Percentiles rank a stretch among this genome's conserved stretches.
phyloP scores from a whole-genome alignment of 805 yeast genomes.

The Lipomyces kockii region DNA sequence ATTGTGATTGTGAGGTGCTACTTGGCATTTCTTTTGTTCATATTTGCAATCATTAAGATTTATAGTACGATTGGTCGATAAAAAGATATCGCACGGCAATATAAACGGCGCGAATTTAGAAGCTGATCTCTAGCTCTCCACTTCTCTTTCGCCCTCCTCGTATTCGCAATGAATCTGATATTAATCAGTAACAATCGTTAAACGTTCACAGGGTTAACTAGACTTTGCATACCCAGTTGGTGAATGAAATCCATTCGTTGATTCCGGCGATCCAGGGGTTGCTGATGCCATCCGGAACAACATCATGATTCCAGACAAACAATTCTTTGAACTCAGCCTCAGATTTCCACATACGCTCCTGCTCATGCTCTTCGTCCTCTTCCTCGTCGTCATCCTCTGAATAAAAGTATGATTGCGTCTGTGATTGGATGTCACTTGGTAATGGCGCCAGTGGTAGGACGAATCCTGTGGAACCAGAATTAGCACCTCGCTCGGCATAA shows the following conservation, averaged over 20 bases:
- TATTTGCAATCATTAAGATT: neutral
- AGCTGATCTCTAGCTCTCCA: neutral
- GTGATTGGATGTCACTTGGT: neutral
- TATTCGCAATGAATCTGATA: neutral
- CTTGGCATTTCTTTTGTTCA: neutral
- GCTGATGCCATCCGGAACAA: constrained; percentile 16
- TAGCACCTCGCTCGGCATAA: neutral
- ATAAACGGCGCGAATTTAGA: too few species aligned
- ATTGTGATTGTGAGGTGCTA: neutral
- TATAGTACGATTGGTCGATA: neutral
- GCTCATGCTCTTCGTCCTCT: constrained; percentile 8
- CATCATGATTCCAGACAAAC: constrained; percentile 32
- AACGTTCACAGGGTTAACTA: neutral
- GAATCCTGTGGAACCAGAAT: neutral
- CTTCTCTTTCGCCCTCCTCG: neutral
- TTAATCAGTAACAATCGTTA: neutral
- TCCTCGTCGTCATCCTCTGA: constrained; percentile 11
- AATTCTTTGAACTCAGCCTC: constrained; percentile 15
- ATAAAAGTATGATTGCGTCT: neutral
- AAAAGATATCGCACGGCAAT: too few species aligned
- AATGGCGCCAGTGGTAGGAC: neutral
- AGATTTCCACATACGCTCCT: constrained; percentile 16
- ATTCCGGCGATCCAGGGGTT: constrained; percentile 23
- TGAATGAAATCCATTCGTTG: constrained; percentile 31
- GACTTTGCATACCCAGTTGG: constrained; percentile 6